Evolutionary conservation across 441 rosid genomes (phyloP), one percentile per base, ranked within the genome.

Genomic region (Bruguiera hainesii): DNA sequence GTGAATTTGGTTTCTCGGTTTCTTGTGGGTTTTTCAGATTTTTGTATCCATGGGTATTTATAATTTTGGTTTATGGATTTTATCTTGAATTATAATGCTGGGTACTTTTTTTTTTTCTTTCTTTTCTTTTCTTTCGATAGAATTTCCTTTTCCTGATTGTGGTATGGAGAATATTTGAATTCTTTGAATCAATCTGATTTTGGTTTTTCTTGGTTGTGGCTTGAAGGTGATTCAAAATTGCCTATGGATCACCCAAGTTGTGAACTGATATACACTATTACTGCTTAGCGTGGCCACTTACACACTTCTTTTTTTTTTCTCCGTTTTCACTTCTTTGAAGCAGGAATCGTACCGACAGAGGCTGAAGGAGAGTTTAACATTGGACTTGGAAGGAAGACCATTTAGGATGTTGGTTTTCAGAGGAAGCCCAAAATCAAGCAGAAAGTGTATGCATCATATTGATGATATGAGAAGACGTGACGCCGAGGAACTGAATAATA

Each of bases 321-420:
- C 1, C n/a, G 4, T 57, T 57, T 33, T 31, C 21, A 26, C 29
- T 53, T 19, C 7, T 30, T 53, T 20, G 51, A 37, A 59, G 69
- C 80, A 85, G 87, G 75, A 75, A 53, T 51, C 33, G 9, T 85
- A 82, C 64, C 58, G 71, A 50, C 59, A 71, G 76, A 80, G 66
- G 59, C 55, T 85, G 75, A 63, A 26, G 28, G 78, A 82, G 37
- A 77, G 61, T 66, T 73, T 79, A 56, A 74, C 65, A 71, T 68
- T 74, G 59, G 83, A 82, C 79, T 69, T 75, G 19, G 75, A 83
- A 42, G 84, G 84, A 61, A 83, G 76, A 66, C 86, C 84, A 21
- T 81, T 74, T 59, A 75, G 72, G 76, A 83, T 81, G 82, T 37
- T 85, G 67, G 85, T 80, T 48, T 83, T 85, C 60, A 78, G 84